These are phyloP conservation scores for Lablab purpureus DNA, from an alignment of 306 rosid genomes.

Conservation along the genomic window DNA sequence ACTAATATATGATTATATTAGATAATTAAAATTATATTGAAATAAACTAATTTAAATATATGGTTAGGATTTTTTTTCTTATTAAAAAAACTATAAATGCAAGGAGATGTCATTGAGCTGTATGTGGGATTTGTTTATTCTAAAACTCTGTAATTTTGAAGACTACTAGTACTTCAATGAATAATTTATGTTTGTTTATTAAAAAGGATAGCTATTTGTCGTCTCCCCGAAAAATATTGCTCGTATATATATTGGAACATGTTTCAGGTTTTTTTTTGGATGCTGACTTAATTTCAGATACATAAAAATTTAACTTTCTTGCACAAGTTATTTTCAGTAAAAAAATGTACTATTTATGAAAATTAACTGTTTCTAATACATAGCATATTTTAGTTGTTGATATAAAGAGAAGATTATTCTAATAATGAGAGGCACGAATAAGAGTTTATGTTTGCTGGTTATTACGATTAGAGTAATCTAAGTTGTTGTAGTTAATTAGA, in stretches of 20 bases:
- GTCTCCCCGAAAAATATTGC: neutral
- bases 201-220: neutral
- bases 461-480: neutral
- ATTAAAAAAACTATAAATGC: neutral
- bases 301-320: neutral
- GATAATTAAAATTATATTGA: neutral
- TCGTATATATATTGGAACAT: neutral
- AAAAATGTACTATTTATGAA: neutral
- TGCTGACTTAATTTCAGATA: neutral
- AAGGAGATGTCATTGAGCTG: neutral
- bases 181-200: neutral
- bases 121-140: neutral
- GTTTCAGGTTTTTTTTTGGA: no score
- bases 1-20: neutral
- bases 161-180: neutral
- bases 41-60: slow-evolving; percentile 2
- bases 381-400: neutral
- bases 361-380: neutral
- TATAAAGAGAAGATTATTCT: neutral
- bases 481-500: slow-evolving; percentile 29
- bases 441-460: neutral
- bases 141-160: neutral
- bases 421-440: slow-evolving; percentile 11
- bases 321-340: neutral
- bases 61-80: neutral